Conservation (phyloP, 75 land plant species). For the Picea sitchensis region DNA sequence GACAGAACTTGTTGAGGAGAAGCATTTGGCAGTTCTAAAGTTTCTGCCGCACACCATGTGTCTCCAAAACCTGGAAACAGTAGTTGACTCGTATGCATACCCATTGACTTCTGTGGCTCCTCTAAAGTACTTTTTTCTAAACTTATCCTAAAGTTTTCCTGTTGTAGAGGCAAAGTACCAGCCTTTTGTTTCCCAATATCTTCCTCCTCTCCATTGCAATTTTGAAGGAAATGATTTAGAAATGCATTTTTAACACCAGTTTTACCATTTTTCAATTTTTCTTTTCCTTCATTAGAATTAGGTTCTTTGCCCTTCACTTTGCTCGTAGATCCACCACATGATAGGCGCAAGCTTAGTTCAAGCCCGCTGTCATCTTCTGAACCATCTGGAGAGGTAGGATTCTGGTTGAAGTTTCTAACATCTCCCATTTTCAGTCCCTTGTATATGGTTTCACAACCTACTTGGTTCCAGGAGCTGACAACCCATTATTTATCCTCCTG, state of each 20-base stretch:
- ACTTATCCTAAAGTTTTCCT: slow-evolving; percentile 37
- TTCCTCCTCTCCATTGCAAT: slow-evolving; percentile 24
- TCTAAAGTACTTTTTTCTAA: slow-evolving; percentile 12
- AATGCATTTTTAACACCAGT: slow-evolving; percentile 7
- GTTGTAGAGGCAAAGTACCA: slow-evolving; percentile 11
- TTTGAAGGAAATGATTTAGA: slow-evolving; percentile 25
- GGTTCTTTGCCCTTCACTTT: slow-evolving; percentile 30
- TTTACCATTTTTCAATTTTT: slow-evolving; percentile 8
- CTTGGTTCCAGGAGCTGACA: not conserved
- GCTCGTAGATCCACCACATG: slow-evolving; percentile 35
- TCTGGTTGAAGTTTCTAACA: not conserved
- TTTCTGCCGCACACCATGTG: not conserved
- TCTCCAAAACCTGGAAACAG: slow-evolving; percentile 15
- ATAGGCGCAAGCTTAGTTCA: slow-evolving; percentile 63
- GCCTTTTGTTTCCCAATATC: slow-evolving; percentile 14
- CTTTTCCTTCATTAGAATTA: slow-evolving; percentile 30
- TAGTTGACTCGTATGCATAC: slow-evolving; percentile 9
- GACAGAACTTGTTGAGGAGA: not conserved
- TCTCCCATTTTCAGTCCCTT: not conserved
- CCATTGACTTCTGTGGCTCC: slow-evolving; percentile 13
- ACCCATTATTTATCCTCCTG: not conserved
- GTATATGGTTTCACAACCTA: not conserved
- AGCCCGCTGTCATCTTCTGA: slow-evolving; percentile 56
- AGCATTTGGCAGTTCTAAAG: not conserved
- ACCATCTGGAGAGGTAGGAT: not conserved